Conservation (phyloP, 768 basidiomycete species). For the Baorangia bicolor region DNA sequence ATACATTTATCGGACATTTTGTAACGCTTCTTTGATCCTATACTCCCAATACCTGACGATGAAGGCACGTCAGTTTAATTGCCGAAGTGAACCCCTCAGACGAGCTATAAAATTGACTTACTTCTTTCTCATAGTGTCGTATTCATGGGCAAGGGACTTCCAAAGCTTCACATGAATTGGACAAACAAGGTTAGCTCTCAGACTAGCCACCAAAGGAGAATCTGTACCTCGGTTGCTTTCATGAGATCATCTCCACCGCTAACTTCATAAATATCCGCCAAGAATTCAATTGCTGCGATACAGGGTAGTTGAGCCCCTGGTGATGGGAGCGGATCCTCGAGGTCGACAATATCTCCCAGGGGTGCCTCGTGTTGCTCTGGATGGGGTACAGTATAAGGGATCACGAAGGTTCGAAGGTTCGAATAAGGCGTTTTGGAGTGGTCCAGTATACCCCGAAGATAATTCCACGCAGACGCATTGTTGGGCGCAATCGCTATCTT, state of each 20-base stretch:
- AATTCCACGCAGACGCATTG: constrained; percentile 97
- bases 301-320: constrained; percentile 72
- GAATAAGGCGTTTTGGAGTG: constrained; percentile 58
- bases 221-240: constrained; percentile 50
- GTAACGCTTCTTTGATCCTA: constrained; percentile 55
- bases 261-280: constrained; percentile 73
- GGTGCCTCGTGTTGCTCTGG: constrained; percentile 24
- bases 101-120: constrained; percentile 33
- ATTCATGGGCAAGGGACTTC: constrained; percentile 63
- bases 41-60: constrained; percentile 70
- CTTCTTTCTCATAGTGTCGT: constrained; percentile 79
- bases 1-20: constrained; percentile 23
- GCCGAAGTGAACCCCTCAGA: constrained; percentile 14
- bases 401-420: constrained; percentile 55
- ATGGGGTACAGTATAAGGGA: constrained; percentile 53
- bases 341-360: constrained; percentile 55
- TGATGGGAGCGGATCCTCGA: constrained; percentile 72
- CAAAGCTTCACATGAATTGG: constrained; percentile 51
- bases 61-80: constrained; percentile 26
- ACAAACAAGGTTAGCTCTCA: constrained; percentile 10
- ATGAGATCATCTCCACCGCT: constrained; percentile 47
- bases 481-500: constrained; percentile 86
- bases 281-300: constrained; percentile 76
- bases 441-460: constrained; percentile 82
- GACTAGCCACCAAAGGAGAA: neutral